These are phyloP conservation scores for Akebia trifoliata DNA, from an alignment of 164 flowering plant species.

Conservation along the genomic window DNA sequence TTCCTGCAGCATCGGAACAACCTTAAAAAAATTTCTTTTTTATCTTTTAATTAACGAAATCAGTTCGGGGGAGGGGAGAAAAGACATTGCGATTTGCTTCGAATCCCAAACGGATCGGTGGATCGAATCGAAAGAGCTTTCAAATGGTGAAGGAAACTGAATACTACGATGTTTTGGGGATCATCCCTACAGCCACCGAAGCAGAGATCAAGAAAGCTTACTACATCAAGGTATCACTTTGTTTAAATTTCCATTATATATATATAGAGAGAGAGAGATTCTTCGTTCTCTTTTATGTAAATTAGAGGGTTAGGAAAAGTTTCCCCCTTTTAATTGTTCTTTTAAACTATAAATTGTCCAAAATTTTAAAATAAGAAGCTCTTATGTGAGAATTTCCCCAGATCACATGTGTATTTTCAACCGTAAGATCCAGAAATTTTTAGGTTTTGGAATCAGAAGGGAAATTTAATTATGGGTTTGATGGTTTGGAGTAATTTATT, in stretches of 20 bases:
- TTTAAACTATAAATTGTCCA: too few relatives aligned
- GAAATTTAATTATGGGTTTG: conserved; percentile 1
- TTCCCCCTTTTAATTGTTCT: too few relatives aligned
- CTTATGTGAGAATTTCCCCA: too few relatives aligned
- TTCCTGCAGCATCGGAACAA: too few relatives aligned
- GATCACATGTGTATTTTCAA: too few relatives aligned
- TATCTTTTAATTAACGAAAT: background rate
- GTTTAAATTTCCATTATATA: too few relatives aligned
- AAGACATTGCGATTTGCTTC: background rate
- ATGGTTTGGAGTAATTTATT: background rate
- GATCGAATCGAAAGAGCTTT: background rate
- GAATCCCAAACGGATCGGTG: background rate
- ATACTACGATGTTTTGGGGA: conserved; percentile 40
- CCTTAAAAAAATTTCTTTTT: too few relatives aligned
- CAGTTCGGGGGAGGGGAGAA: background rate
- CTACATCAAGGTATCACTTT: conserved; percentile 32
- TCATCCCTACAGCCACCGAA: conserved; percentile 40
- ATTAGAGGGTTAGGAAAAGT: too few relatives aligned
- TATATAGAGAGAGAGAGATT: background rate
- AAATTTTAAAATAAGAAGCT: too few relatives aligned
- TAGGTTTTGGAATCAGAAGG: too few relatives aligned
- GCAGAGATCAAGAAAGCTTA: conserved; percentile 48
- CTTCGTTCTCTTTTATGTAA: too few relatives aligned
- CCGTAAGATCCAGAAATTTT: too few relatives aligned
- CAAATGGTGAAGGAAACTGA: conserved; percentile 46